Conservation (phyloP, 805 yeast genomes). For the Metschnikowia santaceciliae region DNA sequence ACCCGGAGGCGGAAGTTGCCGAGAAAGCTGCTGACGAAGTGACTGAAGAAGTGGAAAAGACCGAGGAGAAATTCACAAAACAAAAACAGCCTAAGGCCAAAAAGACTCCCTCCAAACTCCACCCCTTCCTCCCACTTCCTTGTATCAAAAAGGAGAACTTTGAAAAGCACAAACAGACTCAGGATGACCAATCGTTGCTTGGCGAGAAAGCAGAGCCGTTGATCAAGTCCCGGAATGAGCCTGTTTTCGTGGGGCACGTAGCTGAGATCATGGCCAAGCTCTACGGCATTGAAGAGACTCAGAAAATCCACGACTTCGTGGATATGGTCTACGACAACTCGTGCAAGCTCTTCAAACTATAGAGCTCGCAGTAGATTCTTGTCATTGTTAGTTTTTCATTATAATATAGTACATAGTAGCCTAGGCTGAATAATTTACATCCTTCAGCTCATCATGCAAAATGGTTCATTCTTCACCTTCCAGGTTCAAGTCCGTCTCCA, state of each 20-base stretch:
- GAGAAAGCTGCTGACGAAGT: neutral
- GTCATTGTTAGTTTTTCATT: neutral
- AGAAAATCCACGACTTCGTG: conserved; percentile 29
- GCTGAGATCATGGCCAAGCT: conserved; percentile 49
- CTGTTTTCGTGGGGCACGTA: conserved; percentile 77
- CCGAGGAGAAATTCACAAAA: neutral
- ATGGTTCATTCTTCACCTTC: neutral
- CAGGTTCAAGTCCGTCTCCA: conserved; percentile 1
- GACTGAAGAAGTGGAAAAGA: neutral
- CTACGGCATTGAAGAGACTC: conserved; percentile 25
- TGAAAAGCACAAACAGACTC: conserved; percentile 30
- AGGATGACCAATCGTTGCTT: conserved; percentile 10
- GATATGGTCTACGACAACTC: conserved; percentile 36
- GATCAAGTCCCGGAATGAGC: conserved; percentile 88
- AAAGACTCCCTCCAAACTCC: conserved; percentile 28
- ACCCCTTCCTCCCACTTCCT: conserved; percentile 57
- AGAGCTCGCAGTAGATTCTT: too few relatives aligned
- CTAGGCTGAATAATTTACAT: neutral
- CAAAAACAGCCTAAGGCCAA: conserved; percentile 1
- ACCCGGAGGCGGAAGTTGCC: conserved; percentile 35
- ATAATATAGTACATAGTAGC: neutral
- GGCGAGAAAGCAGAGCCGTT: conserved; percentile 41
- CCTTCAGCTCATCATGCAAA: neutral
- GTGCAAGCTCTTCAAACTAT: conserved; percentile 27
- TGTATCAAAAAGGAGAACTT: conserved; percentile 63